A percentile compares a stretch with the other conserved stretches of the same genome.
Conservation (phyloP, 768 basidiomycete genomes). For the Gymnopilus junonius region DNA sequence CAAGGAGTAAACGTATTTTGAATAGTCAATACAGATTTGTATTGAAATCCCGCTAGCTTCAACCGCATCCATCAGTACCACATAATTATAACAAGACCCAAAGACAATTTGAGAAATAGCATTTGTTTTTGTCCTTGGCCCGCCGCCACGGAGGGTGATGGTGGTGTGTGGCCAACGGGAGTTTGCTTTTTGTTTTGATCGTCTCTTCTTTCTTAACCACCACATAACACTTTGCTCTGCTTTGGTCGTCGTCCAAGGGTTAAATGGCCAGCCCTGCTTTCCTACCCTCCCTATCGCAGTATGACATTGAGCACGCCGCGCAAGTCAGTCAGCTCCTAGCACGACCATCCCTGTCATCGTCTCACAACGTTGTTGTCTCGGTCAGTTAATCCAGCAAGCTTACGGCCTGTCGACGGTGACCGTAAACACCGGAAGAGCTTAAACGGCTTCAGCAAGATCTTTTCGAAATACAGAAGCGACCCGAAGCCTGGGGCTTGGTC, state of each 20-base stretch:
- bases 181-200: not conserved
- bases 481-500: conserved; percentile 85
- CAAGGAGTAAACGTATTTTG: too few relatives aligned
- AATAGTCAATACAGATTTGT: too few relatives aligned
- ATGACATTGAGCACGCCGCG: conserved; percentile 60
- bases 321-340: conserved; percentile 50
- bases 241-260: not conserved
- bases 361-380: conserved; percentile 20
- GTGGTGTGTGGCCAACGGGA: not conserved
- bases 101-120: too few relatives aligned
- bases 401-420: conserved; percentile 55
- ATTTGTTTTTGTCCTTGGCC: not conserved
- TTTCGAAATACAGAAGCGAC: conserved; percentile 75
- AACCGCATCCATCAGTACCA: too few relatives aligned
- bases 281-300: conserved; percentile 55
- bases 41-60: too few relatives aligned
- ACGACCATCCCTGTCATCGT: conserved; percentile 24
- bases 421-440: conserved; percentile 60
- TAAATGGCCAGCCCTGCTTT: conserved; percentile 42
- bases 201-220: not conserved
- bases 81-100: too few relatives aligned
- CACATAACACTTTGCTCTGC: not conserved
- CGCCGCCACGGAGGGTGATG: not conserved
- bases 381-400: conserved; percentile 70
- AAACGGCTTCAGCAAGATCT: conserved; percentile 72